phyloP scores from a whole-genome alignment of 768 basidiomycete genomes.

The Psilocybe cyanescens region DNA sequence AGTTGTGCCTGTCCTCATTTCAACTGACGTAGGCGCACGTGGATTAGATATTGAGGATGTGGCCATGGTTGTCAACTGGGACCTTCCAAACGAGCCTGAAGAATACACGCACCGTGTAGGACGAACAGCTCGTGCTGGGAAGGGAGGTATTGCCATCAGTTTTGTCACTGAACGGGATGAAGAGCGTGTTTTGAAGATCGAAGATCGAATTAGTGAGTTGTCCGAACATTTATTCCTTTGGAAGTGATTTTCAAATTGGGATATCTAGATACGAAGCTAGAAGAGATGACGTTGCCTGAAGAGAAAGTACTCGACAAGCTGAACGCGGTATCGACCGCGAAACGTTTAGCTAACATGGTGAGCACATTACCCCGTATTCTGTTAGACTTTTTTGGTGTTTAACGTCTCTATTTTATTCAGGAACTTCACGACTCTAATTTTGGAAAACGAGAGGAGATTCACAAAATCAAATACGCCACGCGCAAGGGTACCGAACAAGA shows the following conservation, averaged over 20 bases:
- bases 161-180: conserved; percentile 96
- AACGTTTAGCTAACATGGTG: conserved; percentile 94
- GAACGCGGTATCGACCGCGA: conserved; percentile 90
- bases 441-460: conserved; percentile 85
- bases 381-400: neutral
- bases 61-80: conserved; percentile 97
- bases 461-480: conserved; percentile 61
- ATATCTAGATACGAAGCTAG: conserved; percentile 67
- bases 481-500: conserved; percentile 18
- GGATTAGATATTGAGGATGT: conserved; percentile 97
- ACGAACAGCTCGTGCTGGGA: conserved; percentile 88
- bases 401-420: conserved; percentile 34
- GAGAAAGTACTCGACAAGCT: conserved; percentile 80
- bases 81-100: conserved; percentile 86
- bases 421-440: conserved; percentile 89
- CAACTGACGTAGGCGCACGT: conserved; percentile 94
- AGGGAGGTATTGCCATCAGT: conserved; percentile 88
- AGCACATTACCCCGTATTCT: conserved; percentile 24
- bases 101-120: conserved; percentile 98
- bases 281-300: conserved; percentile 79
- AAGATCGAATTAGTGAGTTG: conserved; percentile 81
- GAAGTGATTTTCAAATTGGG: neutral
- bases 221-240: neutral
- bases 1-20: conserved; percentile 89
- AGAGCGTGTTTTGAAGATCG: conserved; percentile 79